Percentiles rank a stretch among this genome's conserved stretches.
Evolutionary conservation across 306 rosid species (phyloP).

Genomic region (Styphnolobium japonicum): DNA sequence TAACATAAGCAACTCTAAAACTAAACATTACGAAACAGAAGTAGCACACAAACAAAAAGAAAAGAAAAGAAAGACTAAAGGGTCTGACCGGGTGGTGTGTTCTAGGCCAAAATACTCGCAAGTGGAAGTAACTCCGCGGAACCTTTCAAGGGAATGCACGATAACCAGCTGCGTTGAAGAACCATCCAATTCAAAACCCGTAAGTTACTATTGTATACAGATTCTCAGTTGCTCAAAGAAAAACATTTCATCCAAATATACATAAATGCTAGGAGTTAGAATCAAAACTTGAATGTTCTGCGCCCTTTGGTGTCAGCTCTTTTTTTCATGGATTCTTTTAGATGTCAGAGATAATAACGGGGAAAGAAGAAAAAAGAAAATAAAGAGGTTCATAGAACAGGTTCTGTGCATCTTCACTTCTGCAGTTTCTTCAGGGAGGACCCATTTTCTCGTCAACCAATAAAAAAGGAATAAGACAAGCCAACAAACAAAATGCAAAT

Average conservation of each 20-base stretch:
- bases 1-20: background rate
- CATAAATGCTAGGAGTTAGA: background rate
- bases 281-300: background rate
- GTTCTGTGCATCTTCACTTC: background rate
- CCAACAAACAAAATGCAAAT: conserved; percentile 19
- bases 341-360: background rate
- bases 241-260: background rate
- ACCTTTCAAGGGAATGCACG: background rate
- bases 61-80: background rate
- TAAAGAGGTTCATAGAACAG: background rate
- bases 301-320: background rate
- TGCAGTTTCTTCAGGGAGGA: background rate
- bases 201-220: background rate
- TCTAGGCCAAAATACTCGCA: background rate
- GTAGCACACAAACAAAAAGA: background rate
- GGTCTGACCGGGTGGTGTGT: background rate
- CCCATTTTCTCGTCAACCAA: conserved; percentile 37
- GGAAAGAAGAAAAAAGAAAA: background rate
- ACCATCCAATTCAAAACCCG: background rate
- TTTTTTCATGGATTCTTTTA: background rate
- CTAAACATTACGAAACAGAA: conserved; percentile 4
- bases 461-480: background rate
- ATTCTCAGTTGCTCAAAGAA: background rate
- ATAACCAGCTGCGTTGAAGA: conserved; percentile 34
- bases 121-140: background rate